Evolutionary conservation across 331 rosid species (phyloP).

Genomic region (Rosa hybrid): DNA sequence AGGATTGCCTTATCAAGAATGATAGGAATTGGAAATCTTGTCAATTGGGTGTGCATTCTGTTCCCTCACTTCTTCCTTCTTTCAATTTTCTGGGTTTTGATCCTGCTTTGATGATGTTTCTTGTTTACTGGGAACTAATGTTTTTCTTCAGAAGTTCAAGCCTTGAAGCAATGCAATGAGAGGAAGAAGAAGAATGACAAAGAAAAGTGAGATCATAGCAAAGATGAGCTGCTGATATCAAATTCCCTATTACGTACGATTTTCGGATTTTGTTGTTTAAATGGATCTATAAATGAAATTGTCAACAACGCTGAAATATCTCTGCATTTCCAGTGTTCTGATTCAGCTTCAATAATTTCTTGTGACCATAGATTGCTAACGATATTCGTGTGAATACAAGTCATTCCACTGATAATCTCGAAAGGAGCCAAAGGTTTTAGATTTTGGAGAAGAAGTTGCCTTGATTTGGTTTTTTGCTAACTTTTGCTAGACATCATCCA

Average conservation of each 20-base stretch:
- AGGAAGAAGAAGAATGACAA: slow-evolving; percentile 41
- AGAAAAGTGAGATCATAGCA: slow-evolving; percentile 25
- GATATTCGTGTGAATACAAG: too few species aligned
- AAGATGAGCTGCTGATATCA: slow-evolving; percentile 3
- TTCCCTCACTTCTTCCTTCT: neutral
- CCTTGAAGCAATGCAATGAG: slow-evolving; percentile 68
- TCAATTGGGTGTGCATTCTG: slow-evolving; percentile 46
- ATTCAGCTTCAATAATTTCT: neutral
- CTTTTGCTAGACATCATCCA: neutral
- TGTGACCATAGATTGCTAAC: neutral
- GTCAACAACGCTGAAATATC: neutral
- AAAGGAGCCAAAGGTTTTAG: neutral
- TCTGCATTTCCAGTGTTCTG: neutral
- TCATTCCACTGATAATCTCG: neutral
- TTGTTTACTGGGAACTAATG: neutral
- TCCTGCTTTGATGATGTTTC: neutral
- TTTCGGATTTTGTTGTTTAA: neutral
- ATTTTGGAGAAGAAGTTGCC: neutral
- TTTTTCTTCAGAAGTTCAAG: slow-evolving; percentile 61
- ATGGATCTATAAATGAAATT: neutral
- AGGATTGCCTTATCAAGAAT: slow-evolving; percentile 68
- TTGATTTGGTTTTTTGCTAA: neutral
- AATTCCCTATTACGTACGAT: neutral
- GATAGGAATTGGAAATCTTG: slow-evolving; percentile 81
- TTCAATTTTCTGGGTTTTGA: neutral